Evolutionary conservation across 2,329 filamentous ascomycete species (phyloP), one percentile per base, ranked within the genome.

Genomic region (Calonectria hawksworthii): DNA sequence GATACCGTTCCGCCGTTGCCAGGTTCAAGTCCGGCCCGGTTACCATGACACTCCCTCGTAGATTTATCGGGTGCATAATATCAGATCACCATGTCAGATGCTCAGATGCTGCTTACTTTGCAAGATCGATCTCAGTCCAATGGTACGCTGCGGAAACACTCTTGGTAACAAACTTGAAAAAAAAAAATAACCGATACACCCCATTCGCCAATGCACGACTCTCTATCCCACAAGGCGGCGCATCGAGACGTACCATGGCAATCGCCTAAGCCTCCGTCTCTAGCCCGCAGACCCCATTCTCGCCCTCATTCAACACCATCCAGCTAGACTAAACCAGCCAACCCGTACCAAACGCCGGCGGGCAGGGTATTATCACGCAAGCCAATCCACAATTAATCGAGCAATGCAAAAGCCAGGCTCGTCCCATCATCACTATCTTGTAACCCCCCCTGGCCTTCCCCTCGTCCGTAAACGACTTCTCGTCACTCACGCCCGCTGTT

Each of bases 291-390:
- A 59, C 59, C 65, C 59, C 50, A 44, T 67, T 32, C 52, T 56
- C 64, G 47, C 59, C 61, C 44, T 67, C 68, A 69, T 65, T 70
- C 71, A 76, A 78, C 73, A 75, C 74, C 72, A 73, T 64, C 63
- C 73, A 77, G 70, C 72, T 28, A 70, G 68, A 56, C 54, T 28
- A 28, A 65, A 34, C 56, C 47, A 63, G 54, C 56, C 16, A 59
- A 61, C 66, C 70, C 50, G 65, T 75, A 64, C 75, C 70, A 79
- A 77, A 76, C 74, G 75, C 76, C 75, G 69, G 75, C 75, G 54
- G 75, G 77, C 71, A 79, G 75, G 80, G 79, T 80, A 81, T 81
- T 81, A 77, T 76, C 79, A 81, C 76, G 76, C 75, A 76, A 63
- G 66, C 73, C 71, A 77, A 77, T 72, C 72, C 72, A 75, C 74